These are phyloP conservation scores for Jacaranda mimosifolia DNA, from an alignment of 257 asterid species.

Conservation along the genomic window DNA sequence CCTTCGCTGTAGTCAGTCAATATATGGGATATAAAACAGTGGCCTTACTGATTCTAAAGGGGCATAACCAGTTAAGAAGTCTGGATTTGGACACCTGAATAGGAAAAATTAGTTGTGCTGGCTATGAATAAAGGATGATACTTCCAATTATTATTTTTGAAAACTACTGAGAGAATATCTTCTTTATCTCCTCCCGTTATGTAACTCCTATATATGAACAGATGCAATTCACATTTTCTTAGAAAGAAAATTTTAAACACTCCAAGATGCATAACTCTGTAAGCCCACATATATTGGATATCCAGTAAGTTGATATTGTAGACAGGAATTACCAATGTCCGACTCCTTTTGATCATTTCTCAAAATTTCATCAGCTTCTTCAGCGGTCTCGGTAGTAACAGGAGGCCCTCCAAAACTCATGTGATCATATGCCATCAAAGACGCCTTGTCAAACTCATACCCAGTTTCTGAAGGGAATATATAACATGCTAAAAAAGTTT, in stretches of 20 bases:
- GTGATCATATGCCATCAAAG: slow-evolving; percentile 71
- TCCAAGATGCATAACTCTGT: slow-evolving; percentile 5
- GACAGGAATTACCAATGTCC: slow-evolving; percentile 62
- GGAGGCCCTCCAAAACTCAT: slow-evolving; percentile 99
- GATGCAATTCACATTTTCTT: neutral
- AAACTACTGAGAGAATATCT: neutral
- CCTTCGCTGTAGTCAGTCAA: neutral
- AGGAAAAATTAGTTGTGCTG: too few relatives aligned
- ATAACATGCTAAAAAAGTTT: slow-evolving; percentile 5
- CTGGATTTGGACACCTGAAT: neutral
- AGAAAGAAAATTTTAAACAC: neutral
- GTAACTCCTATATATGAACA: neutral
- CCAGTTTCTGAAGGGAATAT: slow-evolving; percentile 58
- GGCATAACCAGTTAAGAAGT: neutral
- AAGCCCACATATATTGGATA: neutral
- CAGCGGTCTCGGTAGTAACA: slow-evolving; percentile 60
- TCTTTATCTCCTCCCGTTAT: neutral
- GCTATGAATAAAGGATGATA: neutral
- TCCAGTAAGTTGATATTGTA: neutral
- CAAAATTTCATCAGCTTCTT: slow-evolving; percentile 77
- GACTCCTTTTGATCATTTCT: slow-evolving; percentile 68
- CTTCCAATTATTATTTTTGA: neutral
- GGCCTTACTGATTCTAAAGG: neutral
- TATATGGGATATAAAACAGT: neutral
- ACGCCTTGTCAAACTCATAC: slow-evolving; percentile 62